phyloP scores from a whole-genome alignment of 1,284 basidiomycete species.

The Ganoderma sinense region DNA sequence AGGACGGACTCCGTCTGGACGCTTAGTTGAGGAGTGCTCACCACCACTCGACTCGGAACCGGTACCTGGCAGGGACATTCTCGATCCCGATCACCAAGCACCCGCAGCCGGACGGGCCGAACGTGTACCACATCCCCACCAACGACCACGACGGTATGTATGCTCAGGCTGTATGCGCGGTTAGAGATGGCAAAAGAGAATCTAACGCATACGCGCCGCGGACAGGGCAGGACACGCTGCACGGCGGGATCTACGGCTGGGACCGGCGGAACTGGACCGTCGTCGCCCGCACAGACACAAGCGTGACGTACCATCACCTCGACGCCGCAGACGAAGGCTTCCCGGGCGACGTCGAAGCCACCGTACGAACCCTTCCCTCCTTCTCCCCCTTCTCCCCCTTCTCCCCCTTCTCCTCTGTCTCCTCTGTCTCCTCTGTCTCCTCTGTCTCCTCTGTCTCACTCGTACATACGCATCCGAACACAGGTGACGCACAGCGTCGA shows the following conservation, averaged over 20 bases:
- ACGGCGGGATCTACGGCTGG: constrained; percentile 62
- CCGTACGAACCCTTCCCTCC: constrained; percentile 42
- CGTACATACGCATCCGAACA: not conserved
- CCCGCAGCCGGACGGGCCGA: constrained; percentile 52
- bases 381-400: not conserved
- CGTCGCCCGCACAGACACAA: constrained; percentile 47
- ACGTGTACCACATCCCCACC: constrained; percentile 57
- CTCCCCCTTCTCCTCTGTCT: not conserved
- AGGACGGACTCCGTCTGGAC: too few relatives aligned
- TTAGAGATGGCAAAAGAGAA: not conserved
- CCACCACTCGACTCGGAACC: too few relatives aligned
- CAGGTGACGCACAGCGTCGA: constrained; percentile 59
- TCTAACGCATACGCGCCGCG: constrained; percentile 25
- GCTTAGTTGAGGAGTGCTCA: too few relatives aligned
- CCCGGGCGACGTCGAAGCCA: constrained; percentile 57
- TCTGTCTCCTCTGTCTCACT: not conserved
- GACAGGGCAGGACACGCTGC: constrained; percentile 52
- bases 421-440: not conserved
- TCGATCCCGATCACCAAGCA: constrained; percentile 61
- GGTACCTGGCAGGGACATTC: constrained; percentile 52
- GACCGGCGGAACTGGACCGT: constrained; percentile 65
- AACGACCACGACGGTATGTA: constrained; percentile 54
- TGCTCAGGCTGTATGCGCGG: not conserved
- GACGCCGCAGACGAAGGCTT: constrained; percentile 62
- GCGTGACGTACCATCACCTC: constrained; percentile 58